These are phyloP conservation scores for Fusarium sp. DNA, from an alignment of 2,329 filamentous ascomycete species.

Conservation along the genomic window DNA sequence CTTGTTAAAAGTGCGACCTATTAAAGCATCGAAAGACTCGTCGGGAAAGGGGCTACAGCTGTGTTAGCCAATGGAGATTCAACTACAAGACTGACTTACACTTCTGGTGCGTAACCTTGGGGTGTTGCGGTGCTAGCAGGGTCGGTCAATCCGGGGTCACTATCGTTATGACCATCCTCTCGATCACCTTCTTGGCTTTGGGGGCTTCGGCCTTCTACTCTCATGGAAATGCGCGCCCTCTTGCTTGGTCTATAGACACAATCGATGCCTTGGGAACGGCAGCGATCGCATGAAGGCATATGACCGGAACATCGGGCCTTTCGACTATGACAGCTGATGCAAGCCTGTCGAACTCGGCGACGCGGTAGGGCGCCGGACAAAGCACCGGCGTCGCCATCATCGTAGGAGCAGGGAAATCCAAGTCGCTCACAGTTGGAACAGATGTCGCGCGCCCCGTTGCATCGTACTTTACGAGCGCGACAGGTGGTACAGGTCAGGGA, in stretches of 20 bases:
- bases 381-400: slow-evolving; percentile 60
- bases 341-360: slow-evolving; percentile 68
- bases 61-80: slow-evolving; percentile 35
- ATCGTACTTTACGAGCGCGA: slow-evolving; percentile 69
- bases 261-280: slow-evolving; percentile 65
- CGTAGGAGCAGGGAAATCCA: slow-evolving; percentile 69
- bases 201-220: slow-evolving; percentile 49
- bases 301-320: slow-evolving; percentile 72
- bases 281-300: slow-evolving; percentile 66
- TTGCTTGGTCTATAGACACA: slow-evolving; percentile 68
- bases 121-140: slow-evolving; percentile 52
- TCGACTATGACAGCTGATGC: slow-evolving; percentile 69
- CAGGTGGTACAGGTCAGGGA: slow-evolving; percentile 67
- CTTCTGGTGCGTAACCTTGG: slow-evolving; percentile 52
- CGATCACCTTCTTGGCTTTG: slow-evolving; percentile 54
- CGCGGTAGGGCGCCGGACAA: slow-evolving; percentile 63
- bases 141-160: slow-evolving; percentile 54
- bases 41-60: slow-evolving; percentile 53
- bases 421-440: slow-evolving; percentile 72
- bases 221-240: slow-evolving; percentile 51
- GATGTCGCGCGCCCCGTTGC: slow-evolving; percentile 65
- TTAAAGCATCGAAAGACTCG: slow-evolving; percentile 63
- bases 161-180: slow-evolving; percentile 53
- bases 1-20: slow-evolving; percentile 66
- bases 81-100: slow-evolving; percentile 47